phyloP scores from a whole-genome alignment of 805 yeast genomes.

The Debaryomyces castellii region DNA sequence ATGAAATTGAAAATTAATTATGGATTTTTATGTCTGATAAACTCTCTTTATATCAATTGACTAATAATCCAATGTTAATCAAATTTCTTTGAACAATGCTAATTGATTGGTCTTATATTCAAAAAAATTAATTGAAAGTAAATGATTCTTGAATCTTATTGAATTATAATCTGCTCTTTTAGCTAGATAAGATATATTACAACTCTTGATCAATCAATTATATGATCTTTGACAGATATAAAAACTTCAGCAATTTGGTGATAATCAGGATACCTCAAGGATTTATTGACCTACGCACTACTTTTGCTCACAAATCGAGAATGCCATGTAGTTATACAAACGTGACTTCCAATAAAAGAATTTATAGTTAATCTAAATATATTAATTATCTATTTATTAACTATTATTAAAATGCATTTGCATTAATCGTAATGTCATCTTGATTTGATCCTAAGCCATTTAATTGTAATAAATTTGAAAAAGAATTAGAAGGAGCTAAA shows the following conservation, averaged over 20 bases:
- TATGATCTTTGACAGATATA: slow-evolving; percentile 1
- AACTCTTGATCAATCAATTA: neutral
- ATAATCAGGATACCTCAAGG: neutral
- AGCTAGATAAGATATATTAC: slow-evolving; percentile 1
- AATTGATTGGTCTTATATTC: neutral
- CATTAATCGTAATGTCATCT: neutral
- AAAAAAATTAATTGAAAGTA: neutral
- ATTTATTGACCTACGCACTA: neutral
- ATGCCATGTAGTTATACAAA: neutral
- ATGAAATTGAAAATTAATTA: neutral
- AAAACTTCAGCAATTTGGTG: slow-evolving; percentile 4
- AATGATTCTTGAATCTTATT: neutral
- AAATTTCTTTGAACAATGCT: neutral
- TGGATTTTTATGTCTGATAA: neutral
- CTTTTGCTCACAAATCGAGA: neutral
- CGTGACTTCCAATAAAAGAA: neutral
- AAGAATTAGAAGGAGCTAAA: slow-evolving; percentile 10
- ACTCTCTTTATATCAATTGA: neutral
- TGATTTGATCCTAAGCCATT: slow-evolving; percentile 1
- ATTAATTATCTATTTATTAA: neutral
- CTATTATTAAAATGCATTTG: neutral
- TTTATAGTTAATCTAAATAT: neutral
- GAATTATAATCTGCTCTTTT: neutral
- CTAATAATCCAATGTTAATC: neutral
- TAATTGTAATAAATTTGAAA: slow-evolving; percentile 26